These are phyloP conservation scores for Mucor irregularis DNA, from an alignment of 371 early-diverging fungal species.

Conservation along the genomic window DNA sequence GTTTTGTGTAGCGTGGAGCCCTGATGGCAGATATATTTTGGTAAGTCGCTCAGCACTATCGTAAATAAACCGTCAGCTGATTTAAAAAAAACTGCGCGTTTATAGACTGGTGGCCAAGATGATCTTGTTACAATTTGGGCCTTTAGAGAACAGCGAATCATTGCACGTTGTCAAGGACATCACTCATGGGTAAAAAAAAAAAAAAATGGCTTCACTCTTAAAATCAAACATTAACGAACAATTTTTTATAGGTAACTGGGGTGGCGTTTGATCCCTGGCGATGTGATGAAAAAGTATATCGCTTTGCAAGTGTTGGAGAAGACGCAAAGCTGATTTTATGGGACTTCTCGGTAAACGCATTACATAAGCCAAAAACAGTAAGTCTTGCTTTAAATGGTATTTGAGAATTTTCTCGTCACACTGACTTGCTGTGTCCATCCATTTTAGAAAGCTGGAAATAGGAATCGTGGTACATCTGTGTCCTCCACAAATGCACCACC, in stretches of 20 bases:
- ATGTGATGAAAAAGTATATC: slow-evolving; percentile 80
- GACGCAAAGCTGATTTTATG: slow-evolving; percentile 85
- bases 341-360: slow-evolving; percentile 86
- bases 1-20: slow-evolving; percentile 88
- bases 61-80: not conserved
- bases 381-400: not conserved
- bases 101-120: slow-evolving; percentile 90
- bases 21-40: slow-evolving; percentile 88
- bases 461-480: slow-evolving; percentile 44
- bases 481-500: slow-evolving; percentile 35
- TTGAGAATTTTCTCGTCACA: too few relatives aligned
- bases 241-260: slow-evolving; percentile 55
- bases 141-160: slow-evolving; percentile 71
- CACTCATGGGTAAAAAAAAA: slow-evolving; percentile 77
- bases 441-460: slow-evolving; percentile 22
- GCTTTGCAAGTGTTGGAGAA: slow-evolving; percentile 92
- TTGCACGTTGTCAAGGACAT: slow-evolving; percentile 94
- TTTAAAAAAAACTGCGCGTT: not conserved
- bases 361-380: slow-evolving; percentile 76
- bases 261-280: slow-evolving; percentile 92
- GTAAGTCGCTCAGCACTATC: slow-evolving; percentile 39
- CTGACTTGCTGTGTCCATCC: not conserved
- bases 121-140: slow-evolving; percentile 94
- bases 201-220: not conserved
- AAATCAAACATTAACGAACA: not conserved